Conservation (phyloP, 768 basidiomycete species). For the Pleurotus djamor region DNA sequence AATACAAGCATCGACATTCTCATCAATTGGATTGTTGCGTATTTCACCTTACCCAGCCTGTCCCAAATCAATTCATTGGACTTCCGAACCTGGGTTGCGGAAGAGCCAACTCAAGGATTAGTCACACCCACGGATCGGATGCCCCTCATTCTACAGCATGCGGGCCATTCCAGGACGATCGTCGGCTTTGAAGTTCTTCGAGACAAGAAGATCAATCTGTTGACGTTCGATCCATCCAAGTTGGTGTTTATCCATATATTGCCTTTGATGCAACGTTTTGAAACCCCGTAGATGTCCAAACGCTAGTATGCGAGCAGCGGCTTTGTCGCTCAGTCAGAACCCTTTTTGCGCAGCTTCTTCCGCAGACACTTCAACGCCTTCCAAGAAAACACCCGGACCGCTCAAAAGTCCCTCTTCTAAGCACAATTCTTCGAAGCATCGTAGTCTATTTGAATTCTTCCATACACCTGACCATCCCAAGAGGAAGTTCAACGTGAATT, state of each 20-base stretch:
- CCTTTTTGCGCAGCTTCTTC: neutral
- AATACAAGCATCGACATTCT: conserved; percentile 45
- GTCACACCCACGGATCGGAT: conserved; percentile 61
- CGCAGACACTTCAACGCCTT: neutral
- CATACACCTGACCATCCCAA: neutral
- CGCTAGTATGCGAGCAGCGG: conserved; percentile 9
- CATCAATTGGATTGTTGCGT: conserved; percentile 71
- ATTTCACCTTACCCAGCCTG: conserved; percentile 47
- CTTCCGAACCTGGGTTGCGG: conserved; percentile 38
- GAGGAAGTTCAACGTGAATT: neutral
- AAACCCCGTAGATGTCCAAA: conserved; percentile 19
- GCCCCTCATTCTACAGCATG: conserved; percentile 82
- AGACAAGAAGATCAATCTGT: conserved; percentile 55
- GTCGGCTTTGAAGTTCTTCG: conserved; percentile 77
- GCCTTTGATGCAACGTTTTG: neutral
- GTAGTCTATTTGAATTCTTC: neutral
- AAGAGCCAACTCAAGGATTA: conserved; percentile 49
- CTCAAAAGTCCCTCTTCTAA: too few species aligned
- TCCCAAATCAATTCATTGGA: conserved; percentile 13
- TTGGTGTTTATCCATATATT: conserved; percentile 22
- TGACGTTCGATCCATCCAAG: conserved; percentile 80
- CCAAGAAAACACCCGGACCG: neutral
- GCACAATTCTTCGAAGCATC: neutral
- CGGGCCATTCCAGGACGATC: conserved; percentile 85
- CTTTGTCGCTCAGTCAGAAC: neutral